Evolutionary conservation across 331 rosid species (phyloP).

Genomic region (Cydonia oblonga): DNA sequence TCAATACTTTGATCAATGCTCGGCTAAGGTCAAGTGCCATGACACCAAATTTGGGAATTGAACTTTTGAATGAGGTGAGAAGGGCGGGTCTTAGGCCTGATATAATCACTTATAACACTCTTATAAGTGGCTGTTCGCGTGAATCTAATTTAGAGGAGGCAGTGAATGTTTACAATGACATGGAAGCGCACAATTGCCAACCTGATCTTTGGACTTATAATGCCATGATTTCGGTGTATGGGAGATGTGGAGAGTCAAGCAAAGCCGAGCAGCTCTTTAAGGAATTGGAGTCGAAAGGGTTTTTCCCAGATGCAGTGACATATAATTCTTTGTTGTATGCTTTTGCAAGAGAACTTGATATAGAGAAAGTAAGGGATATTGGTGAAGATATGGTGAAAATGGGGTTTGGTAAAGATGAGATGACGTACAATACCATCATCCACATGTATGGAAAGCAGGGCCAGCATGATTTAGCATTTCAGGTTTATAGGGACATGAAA

Average conservation of each 20-base stretch:
- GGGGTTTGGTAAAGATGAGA: conserved; percentile 89
- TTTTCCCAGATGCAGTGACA: conserved; percentile 84
- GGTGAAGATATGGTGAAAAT: conserved; percentile 68
- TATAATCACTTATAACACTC: conserved; percentile 80
- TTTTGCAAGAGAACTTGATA: conserved; percentile 70
- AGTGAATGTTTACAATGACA: conserved; percentile 38
- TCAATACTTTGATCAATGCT: conserved; percentile 83
- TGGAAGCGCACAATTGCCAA: conserved; percentile 58
- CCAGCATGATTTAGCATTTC: conserved; percentile 52
- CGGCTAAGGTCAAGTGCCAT: conserved; percentile 59
- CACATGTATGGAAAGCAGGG: conserved; percentile 92
- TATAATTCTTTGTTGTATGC: conserved; percentile 80
- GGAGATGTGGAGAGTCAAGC: conserved; percentile 62
- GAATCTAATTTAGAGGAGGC: conserved; percentile 84
- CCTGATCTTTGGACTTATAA: conserved; percentile 98
- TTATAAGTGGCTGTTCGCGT: conserved; percentile 81
- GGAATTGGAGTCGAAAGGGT: conserved; percentile 72
- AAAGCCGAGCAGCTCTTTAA: conserved; percentile 65
- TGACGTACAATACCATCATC: conserved; percentile 87
- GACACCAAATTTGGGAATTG: conserved; percentile 51
- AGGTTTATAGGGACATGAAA: conserved; percentile 79
- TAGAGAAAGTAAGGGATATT: conserved; percentile 48
- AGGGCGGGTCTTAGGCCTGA: conserved; percentile 69
- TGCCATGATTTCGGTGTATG: conserved; percentile 90
- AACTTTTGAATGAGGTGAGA: conserved; percentile 68